Evolutionary conservation across 2,329 filamentous ascomycete species (phyloP).

Genomic region (Helotiales sp.): DNA sequence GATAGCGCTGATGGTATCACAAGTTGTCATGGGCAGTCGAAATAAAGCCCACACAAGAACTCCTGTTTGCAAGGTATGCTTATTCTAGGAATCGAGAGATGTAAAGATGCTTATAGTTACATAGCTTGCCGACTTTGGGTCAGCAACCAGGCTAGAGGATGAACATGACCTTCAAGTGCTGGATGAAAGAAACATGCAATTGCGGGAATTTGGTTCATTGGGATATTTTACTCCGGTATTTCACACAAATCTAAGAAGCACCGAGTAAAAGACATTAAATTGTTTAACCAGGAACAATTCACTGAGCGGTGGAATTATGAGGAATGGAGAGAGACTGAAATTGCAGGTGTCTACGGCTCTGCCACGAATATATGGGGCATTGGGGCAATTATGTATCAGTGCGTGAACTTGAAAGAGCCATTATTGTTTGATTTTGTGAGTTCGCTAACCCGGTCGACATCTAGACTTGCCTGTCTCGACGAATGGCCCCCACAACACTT

Average conservation of each 20-base stretch:
- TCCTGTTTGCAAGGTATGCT: background rate
- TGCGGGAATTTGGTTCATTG: background rate
- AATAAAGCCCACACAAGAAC: background rate
- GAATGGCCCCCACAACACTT: background rate
- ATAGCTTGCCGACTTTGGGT: background rate
- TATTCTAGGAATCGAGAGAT: too few species aligned
- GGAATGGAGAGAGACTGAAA: background rate
- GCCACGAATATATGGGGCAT: conserved; percentile 11
- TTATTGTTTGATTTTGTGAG: too few species aligned
- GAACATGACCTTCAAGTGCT: background rate
- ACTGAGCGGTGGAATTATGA: background rate
- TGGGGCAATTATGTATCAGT: conserved; percentile 11
- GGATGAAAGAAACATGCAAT: background rate
- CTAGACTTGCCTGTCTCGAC: background rate
- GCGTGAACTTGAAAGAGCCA: too few species aligned
- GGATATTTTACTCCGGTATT: background rate
- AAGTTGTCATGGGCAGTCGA: background rate
- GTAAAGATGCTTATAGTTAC: background rate
- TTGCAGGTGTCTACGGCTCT: background rate
- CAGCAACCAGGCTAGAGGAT: background rate
- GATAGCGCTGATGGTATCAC: too few species aligned
- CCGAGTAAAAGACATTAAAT: too few species aligned
- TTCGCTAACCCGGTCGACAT: background rate
- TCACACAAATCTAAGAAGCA: too few species aligned
- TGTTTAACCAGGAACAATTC: background rate